Conservation (phyloP, 176 grass and related monocot genomes). For the Oryza coarctata region DNA sequence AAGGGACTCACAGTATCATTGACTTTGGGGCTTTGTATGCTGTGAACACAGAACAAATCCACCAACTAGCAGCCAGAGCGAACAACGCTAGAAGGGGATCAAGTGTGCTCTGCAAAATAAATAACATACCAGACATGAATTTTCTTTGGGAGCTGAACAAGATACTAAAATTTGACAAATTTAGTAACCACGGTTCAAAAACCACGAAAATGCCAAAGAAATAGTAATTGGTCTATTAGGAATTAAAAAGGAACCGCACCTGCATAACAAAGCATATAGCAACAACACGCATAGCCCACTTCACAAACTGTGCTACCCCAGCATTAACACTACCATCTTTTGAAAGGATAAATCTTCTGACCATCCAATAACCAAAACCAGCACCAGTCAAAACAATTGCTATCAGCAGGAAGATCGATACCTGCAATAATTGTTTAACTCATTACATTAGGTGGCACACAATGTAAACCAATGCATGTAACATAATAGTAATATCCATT, state of each 20-base stretch:
- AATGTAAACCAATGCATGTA: neutral
- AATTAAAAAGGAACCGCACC: slow-evolving; percentile 44
- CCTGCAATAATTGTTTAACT: slow-evolving; percentile 46
- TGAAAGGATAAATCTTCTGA: slow-evolving; percentile 82
- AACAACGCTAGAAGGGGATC: slow-evolving; percentile 71
- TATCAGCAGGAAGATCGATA: slow-evolving; percentile 78
- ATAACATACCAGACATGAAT: slow-evolving; percentile 31
- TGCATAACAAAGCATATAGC: slow-evolving; percentile 71
- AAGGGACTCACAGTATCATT: slow-evolving; percentile 31
- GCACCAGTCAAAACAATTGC: slow-evolving; percentile 73
- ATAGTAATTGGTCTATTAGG: neutral
- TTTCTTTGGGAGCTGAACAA: neutral
- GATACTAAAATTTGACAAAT: neutral
- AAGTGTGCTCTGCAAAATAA: slow-evolving; percentile 70
- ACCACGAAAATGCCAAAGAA: slow-evolving; percentile 9
- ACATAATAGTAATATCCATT: neutral
- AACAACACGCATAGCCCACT: slow-evolving; percentile 88
- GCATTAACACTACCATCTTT: slow-evolving; percentile 81
- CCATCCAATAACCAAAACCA: slow-evolving; percentile 88
- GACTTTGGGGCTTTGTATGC: slow-evolving; percentile 30
- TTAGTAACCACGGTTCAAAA: neutral
- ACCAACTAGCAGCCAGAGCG: slow-evolving; percentile 58
- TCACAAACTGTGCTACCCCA: slow-evolving; percentile 82
- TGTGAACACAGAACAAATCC: slow-evolving; percentile 53
- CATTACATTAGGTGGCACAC: neutral